Evolutionary conservation across 2,329 filamentous ascomycete genomes (phyloP).

Genomic region (Colletotrichum chlorophyti): DNA sequence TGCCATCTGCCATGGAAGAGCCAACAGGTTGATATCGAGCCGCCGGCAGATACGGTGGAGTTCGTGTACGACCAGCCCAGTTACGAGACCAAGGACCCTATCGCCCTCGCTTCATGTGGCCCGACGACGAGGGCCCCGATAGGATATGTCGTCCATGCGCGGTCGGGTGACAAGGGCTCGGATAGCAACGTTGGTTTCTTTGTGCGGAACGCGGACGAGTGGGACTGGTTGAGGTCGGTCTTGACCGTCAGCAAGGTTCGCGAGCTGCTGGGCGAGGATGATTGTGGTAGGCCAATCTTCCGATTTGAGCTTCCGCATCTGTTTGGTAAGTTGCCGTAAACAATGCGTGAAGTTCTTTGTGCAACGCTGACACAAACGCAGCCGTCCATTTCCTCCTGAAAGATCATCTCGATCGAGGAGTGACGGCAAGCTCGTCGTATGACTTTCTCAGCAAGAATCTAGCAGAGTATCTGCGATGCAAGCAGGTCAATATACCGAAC

Average conservation of each 20-base stretch:
- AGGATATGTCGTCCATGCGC: slow-evolving; percentile 38
- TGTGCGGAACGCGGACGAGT: slow-evolving; percentile 30
- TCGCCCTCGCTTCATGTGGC: slow-evolving; percentile 35
- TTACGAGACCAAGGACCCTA: slow-evolving; percentile 35
- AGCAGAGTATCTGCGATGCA: slow-evolving; percentile 38
- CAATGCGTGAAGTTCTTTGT: neutral
- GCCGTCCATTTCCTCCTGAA: slow-evolving; percentile 47
- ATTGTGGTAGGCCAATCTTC: slow-evolving; percentile 45
- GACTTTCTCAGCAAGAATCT: slow-evolving; percentile 42
- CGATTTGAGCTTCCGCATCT: slow-evolving; percentile 49
- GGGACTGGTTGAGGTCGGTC: slow-evolving; percentile 41
- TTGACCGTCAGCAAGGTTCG: slow-evolving; percentile 47
- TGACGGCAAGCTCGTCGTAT: slow-evolving; percentile 29
- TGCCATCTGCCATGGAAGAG: slow-evolving; percentile 35
- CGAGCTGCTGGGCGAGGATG: slow-evolving; percentile 45
- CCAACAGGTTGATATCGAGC: slow-evolving; percentile 23
- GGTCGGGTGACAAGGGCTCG: slow-evolving; percentile 49
- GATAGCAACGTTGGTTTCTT: slow-evolving; percentile 41
- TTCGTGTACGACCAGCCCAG: slow-evolving; percentile 35
- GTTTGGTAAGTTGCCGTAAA: slow-evolving; percentile 7
- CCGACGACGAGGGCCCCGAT: slow-evolving; percentile 36
- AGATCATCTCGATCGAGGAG: slow-evolving; percentile 42
- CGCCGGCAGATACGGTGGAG: slow-evolving; percentile 31
- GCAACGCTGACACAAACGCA: slow-evolving; percentile 2
- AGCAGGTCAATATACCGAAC: slow-evolving; percentile 36